Evolutionary conservation across 2,329 filamentous ascomycete genomes (phyloP).

Genomic region (Dactylellina leptospora): DNA sequence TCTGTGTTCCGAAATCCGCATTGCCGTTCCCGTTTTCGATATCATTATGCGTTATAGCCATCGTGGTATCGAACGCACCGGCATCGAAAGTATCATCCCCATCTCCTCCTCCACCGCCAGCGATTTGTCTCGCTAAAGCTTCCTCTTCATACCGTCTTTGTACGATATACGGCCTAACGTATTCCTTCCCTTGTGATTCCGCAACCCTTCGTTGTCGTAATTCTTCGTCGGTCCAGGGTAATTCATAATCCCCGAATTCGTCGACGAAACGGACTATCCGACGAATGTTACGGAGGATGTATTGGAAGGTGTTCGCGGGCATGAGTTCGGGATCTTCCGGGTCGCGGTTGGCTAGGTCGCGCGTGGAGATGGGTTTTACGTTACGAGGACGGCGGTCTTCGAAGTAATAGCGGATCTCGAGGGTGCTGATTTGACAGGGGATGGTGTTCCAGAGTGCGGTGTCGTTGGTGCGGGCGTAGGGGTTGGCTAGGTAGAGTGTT

Average conservation of each 20-base stretch:
- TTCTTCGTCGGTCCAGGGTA: conserved; percentile 20
- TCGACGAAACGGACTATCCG: conserved; percentile 20
- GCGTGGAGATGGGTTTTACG: background rate
- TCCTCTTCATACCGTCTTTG: background rate
- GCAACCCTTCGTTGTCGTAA: background rate
- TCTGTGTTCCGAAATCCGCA: too few relatives aligned
- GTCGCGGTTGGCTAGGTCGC: background rate
- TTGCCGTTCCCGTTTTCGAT: too few relatives aligned
- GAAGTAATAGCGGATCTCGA: conserved; percentile 30
- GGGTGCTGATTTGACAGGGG: conserved; percentile 32
- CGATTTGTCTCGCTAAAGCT: background rate
- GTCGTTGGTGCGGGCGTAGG: conserved; percentile 19
- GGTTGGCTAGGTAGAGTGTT: conserved; percentile 31
- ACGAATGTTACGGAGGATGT: background rate
- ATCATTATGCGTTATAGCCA: too few relatives aligned
- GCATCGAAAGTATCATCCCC: background rate
- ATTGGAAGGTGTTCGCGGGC: background rate
- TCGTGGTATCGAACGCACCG: background rate
- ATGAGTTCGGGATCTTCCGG: conserved; percentile 23
- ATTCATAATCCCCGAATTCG: conserved; percentile 14
- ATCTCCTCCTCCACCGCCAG: background rate
- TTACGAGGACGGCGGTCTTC: conserved; percentile 21
- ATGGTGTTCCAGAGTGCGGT: conserved; percentile 18
- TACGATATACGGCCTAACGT: conserved; percentile 22
- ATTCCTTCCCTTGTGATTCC: conserved; percentile 7